phyloP scores from a whole-genome alignment of 148 eudicot species.

The Vaccinium corymbosum region DNA sequence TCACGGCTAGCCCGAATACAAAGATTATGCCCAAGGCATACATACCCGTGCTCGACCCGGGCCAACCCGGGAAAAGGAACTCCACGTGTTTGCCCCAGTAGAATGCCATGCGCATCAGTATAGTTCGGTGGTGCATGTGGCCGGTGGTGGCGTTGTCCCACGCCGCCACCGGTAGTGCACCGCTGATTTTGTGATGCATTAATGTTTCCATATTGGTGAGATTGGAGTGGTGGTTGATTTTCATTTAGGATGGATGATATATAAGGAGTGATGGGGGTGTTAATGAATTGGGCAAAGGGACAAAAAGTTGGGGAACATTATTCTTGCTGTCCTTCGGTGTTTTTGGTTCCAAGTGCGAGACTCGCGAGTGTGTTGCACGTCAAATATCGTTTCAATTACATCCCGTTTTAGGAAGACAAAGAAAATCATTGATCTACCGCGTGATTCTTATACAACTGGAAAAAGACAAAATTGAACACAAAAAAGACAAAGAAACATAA shows the following conservation, averaged over 20 bases:
- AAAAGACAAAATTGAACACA: no score
- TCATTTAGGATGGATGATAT: neutral
- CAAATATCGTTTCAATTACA: neutral
- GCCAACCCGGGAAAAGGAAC: slow-evolving; percentile 69
- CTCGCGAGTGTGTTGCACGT: neutral
- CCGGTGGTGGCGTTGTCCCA: slow-evolving; percentile 2
- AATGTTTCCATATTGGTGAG: neutral
- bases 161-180: slow-evolving; percentile 19
- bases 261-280: neutral
- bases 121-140: slow-evolving; percentile 13
- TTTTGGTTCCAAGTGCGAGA: neutral
- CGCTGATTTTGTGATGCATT: slow-evolving; percentile 22
- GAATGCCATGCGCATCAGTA: slow-evolving; percentile 40
- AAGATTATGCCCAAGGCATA: slow-evolving; percentile 50
- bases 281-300: neutral
- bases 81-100: slow-evolving; percentile 64
- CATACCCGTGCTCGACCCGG: slow-evolving; percentile 58
- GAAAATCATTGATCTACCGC: no score
- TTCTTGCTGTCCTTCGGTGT: neutral
- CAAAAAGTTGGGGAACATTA: neutral
- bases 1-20: slow-evolving; percentile 49
- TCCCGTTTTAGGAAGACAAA: no score
- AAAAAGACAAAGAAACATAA: no score
- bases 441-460: no score
- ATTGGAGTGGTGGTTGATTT: neutral